Evolutionary conservation across 805 yeast species (phyloP), one percentile per base, ranked within the genome.

Genomic region (Wickerhamomyces xylosicus): DNA sequence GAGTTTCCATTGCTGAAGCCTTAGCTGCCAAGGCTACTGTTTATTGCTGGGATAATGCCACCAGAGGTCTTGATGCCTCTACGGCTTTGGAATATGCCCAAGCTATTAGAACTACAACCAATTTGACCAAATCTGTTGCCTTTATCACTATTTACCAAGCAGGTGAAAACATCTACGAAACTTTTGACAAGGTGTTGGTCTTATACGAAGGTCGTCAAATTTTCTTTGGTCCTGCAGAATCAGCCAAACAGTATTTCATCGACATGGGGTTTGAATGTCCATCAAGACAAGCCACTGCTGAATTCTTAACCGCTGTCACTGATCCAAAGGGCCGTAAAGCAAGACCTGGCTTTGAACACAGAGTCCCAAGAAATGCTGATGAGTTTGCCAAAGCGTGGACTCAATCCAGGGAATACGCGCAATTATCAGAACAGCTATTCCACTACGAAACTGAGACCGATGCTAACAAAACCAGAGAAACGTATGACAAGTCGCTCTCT

Each of bases 1-100:
- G 94, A 63, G 89, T 84, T 3, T 79, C 89, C 9, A 77, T 84
- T 49, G 85, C 86, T n/a, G 94, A 84, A 59, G 82, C 82, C 2
- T 60, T 80, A 28, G 69, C 80, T 34, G 67, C 77, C 34, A 74
- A 77, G 18, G 79, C 85, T 31, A 63, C 71, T 37, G 63, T 79
- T 38, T 77, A 71, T 45, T 74, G 81, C 58, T 79, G 83, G 74
- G 87, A 84, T 63, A 84, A 84, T 53, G 80, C 90, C 8, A 84
- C 95, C 8, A 73, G 92, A 63, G 95, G 94, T 50, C 67, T 84
- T 42, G 94, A 84, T 61, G 70, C 90, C 5, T 81, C 90, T 11
- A 83, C 92, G 29, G 92, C 95, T 5, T 65, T 79, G 45, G 87
- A 81, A 53, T 83, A 74, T 52, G 66, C 80, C 29, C 66, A 74